A percentile compares a stretch with the other conserved stretches of the same genome.
phyloP scores from a whole-genome alignment of 1,139 yeast genomes.

The Geotrichum siamense region DNA sequence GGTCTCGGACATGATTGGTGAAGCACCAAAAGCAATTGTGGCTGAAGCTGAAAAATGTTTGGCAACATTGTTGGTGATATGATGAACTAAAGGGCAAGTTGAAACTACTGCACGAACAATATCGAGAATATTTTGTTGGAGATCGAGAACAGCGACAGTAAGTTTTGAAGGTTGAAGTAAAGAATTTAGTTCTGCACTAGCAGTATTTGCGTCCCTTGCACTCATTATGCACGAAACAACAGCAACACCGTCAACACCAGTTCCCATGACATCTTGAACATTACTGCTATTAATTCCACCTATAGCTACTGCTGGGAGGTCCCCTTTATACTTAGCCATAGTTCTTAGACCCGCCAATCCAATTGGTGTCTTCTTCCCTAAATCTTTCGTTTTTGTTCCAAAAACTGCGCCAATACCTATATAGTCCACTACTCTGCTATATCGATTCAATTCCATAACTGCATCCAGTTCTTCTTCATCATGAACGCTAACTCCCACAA shows the following conservation, averaged over 20 bases:
- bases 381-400: slow-evolving; percentile 64
- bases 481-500: slow-evolving; percentile 74
- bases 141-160: neutral
- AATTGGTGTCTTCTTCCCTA: slow-evolving; percentile 42
- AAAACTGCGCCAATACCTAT: slow-evolving; percentile 83
- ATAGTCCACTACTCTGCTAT: slow-evolving; percentile 51
- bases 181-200: slow-evolving; percentile 39
- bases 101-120: slow-evolving; percentile 22
- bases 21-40: slow-evolving; percentile 76
- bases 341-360: slow-evolving; percentile 64
- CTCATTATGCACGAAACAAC: slow-evolving; percentile 87
- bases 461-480: slow-evolving; percentile 46
- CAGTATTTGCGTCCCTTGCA: slow-evolving; percentile 46
- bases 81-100: slow-evolving; percentile 63
- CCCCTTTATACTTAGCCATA: slow-evolving; percentile 38
- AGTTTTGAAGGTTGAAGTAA: slow-evolving; percentile 14
- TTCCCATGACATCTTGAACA: slow-evolving; percentile 45
- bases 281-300: slow-evolving; percentile 78
- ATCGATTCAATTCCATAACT: slow-evolving; percentile 24
- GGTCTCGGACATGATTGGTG: slow-evolving; percentile 89
- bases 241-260: slow-evolving; percentile 69
- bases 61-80: slow-evolving; percentile 85
- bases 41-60: slow-evolving; percentile 85
- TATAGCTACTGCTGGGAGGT: slow-evolving; percentile 60
- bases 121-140: slow-evolving; percentile 9